Base-by-base conservation (phyloP, 1,139 yeast species). In the Yamadazyma trypodendri region DNA sequence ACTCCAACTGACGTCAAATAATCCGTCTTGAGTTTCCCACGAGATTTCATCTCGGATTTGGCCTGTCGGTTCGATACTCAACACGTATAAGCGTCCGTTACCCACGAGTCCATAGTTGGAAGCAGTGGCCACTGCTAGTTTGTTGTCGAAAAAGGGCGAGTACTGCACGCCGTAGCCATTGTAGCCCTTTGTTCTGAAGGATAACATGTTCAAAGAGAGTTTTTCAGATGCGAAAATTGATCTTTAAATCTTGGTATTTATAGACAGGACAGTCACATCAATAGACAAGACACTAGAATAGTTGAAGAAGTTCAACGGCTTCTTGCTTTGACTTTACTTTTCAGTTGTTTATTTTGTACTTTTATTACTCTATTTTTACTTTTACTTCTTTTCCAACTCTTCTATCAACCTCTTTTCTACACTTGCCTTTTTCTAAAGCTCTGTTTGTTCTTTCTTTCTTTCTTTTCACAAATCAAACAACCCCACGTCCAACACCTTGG, bases 51-150 rank as follows among this genome's bases (percentile, higher is more conserved):
- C 75, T 5, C 55, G 52, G 16, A 87, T 73, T 15, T 56, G 55
- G 1, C 97, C 97, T 43, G 71, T 67, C 8, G 80, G 77, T 35
- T 75, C 78, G 37, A 92, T 84, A 37, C 79, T 79, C 25, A 90
- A 65, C 2, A 90, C 68, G 51, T 69, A 82, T 22, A 92, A 66
- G 45, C 87, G 73, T 3, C 98, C 98, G 58, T 92, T 92, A 3
- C 98, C 98, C 3, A 88, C 96, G 8, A 92, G 68, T 2, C 97
- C 97, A 60, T 83, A 92, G 61, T 92, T 92, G 24, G 97, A 88
- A 0, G 96, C 84, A 0, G 95, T 72, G 1, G 96, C 94, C 24
- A 88, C 94, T 0, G 96, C 97, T 11, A 92, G 58, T 53, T 85
- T 85, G 62, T 85, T 86, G 61, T 92, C 97, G 51, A 78, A 85